Conservation (phyloP, 768 basidiomycete species). For the Hydnum rufescens region DNA sequence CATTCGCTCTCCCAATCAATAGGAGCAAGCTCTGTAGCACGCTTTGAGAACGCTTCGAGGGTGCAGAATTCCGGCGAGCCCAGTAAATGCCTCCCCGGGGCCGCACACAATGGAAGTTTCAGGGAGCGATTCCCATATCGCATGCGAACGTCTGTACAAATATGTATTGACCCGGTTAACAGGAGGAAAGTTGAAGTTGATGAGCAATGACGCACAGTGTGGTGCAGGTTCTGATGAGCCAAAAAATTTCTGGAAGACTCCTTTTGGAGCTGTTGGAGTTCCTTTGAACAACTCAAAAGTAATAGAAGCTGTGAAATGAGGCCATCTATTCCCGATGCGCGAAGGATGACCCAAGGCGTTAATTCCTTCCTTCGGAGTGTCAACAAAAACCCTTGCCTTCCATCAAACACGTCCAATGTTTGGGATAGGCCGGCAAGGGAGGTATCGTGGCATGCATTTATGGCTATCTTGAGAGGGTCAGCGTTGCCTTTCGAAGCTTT, state of each 20-base stretch:
- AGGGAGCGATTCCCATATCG: conserved; percentile 53
- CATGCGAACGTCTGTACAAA: conserved; percentile 30
- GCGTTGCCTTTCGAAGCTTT: conserved; percentile 28
- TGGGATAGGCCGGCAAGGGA: conserved; percentile 40
- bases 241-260: conserved; percentile 1
- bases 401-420: conserved; percentile 55
- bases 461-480: conserved; percentile 38
- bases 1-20: conserved; percentile 49
- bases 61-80: conserved; percentile 60
- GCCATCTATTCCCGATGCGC: conserved; percentile 34
- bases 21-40: conserved; percentile 46
- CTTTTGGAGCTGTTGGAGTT: conserved; percentile 1
- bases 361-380: not conserved
- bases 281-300: conserved; percentile 52
- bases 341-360: not conserved
- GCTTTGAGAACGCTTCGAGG: conserved; percentile 37
- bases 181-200: not conserved
- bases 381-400: conserved; percentile 27
- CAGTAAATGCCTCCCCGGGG: conserved; percentile 42
- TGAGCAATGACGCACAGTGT: not conserved
- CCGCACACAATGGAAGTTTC: conserved; percentile 42
- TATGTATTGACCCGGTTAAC: not conserved
- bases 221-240: not conserved
- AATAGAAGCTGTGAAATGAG: conserved; percentile 51
- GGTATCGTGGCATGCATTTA: conserved; percentile 36